Base-by-base conservation (phyloP, 176 grass and related monocot genomes). In the Avena sativa region DNA sequence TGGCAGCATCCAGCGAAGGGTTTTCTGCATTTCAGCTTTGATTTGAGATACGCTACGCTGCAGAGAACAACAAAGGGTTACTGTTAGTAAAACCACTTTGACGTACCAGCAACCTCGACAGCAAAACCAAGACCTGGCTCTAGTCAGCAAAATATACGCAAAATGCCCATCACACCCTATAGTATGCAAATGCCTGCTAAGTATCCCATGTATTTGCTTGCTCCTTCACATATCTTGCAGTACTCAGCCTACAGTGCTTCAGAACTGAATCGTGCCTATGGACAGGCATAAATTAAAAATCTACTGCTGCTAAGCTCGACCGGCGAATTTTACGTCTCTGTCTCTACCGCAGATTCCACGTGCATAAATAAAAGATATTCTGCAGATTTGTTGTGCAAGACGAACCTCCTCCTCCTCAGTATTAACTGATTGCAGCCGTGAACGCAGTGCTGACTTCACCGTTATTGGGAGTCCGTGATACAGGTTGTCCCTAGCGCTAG, bases 21-120 rank as follows among this genome's bases (percentile, higher is more conserved):
- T 96, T 90, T 91, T 96, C 83, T 98, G 94, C 94, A 96, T 94
- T 90, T 98, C 94, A 20, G 86, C 91, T 91, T 96, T 96, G 49
- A 94, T 96, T 89, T 96, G 88, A 91, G 89, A 86, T 40, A 91
- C 94, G 12, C 87, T 85, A 32, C 88, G 90, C 97, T 98, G 90
- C 65, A 79, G 12, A 81, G 76, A 30, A 51, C 16, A 26, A 62
- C 32, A 71, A 68, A 44, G 1, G 17, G 30, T 79, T 52, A 75
- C 23, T 9, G 40, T 87, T 58, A 21, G 44, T 83, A 89, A 15
- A 34, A 34, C 40, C 11, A 9, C 40, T 84, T 23, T 58, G 81
- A 36, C 11, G 26, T 8, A 6, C 1, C 4, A 32, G 30, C 4
- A 78, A 25, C 10, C 55, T 7, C 30, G 47, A 4, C 13, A 67